phyloP scores from a whole-genome alignment of 306 rosid species.

The Corylus americana region DNA sequence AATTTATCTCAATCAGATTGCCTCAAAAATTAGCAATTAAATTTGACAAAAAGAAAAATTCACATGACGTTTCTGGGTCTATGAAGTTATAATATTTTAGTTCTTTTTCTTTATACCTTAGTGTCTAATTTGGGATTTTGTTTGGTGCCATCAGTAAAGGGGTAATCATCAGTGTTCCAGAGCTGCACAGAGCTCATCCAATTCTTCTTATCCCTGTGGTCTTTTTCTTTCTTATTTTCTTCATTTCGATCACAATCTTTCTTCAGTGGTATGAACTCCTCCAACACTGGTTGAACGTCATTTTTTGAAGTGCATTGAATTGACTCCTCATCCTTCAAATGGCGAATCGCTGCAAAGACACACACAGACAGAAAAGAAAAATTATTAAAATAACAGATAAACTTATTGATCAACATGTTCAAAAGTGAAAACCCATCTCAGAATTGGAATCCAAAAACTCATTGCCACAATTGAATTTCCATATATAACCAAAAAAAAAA shows the following conservation, averaged over 20 bases:
- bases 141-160: slow-evolving; percentile 29
- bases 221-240: slow-evolving; percentile 42
- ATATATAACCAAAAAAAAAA: neutral
- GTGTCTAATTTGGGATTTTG: slow-evolving; percentile 42
- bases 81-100: neutral
- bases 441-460: slow-evolving; percentile 7
- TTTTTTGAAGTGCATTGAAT: slow-evolving; percentile 45
- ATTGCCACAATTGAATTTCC: slow-evolving; percentile 4
- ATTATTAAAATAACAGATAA: slow-evolving; percentile 4
- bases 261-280: slow-evolving; percentile 77
- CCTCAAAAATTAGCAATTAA: neutral
- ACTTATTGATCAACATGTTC: slow-evolving; percentile 17
- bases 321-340: slow-evolving; percentile 53
- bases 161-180: slow-evolving; percentile 54
- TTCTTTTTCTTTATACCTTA: slow-evolving; percentile 48
- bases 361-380: neutral
- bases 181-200: slow-evolving; percentile 99
- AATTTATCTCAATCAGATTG: neutral
- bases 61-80: neutral
- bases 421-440: slow-evolving; percentile 10
- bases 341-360: slow-evolving; percentile 54
- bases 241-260: slow-evolving; percentile 50
- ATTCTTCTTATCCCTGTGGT: slow-evolving; percentile 76
- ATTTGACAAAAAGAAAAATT: neutral
- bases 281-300: slow-evolving; percentile 57